These are phyloP conservation scores for Hordeum vulgare DNA, from an alignment of 176 grass and related monocot genomes.

Conservation along the genomic window MorexV3_pseudomolecules_assembly NC_058520.1:74905078-74905577, in stretches of 20 bases:
- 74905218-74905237: slow-evolving; percentile 6
- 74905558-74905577: not conserved
- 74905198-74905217: not conserved
- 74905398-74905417: too few relatives aligned
- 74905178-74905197: not conserved
- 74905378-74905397: too few relatives aligned
- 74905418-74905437: not conserved
- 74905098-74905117: not conserved
- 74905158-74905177: not conserved
- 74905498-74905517: not conserved
- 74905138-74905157: slow-evolving; percentile 28
- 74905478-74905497: not conserved
- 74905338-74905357: slow-evolving; percentile 25
- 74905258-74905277: not conserved
- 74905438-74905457: not conserved
- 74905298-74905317: slow-evolving; percentile 20
- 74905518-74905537: not conserved
- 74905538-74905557: not conserved
- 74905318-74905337: slow-evolving; percentile 35
- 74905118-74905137: slow-evolving; percentile 16
- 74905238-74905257: not conserved
- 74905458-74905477: not conserved
- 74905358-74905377: slow-evolving; percentile 23
- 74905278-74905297: slow-evolving; percentile 31
- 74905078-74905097: not conserved